phyloP scores from a whole-genome alignment of 1,284 basidiomycete genomes.

The Psilocybe mexicana region DNA sequence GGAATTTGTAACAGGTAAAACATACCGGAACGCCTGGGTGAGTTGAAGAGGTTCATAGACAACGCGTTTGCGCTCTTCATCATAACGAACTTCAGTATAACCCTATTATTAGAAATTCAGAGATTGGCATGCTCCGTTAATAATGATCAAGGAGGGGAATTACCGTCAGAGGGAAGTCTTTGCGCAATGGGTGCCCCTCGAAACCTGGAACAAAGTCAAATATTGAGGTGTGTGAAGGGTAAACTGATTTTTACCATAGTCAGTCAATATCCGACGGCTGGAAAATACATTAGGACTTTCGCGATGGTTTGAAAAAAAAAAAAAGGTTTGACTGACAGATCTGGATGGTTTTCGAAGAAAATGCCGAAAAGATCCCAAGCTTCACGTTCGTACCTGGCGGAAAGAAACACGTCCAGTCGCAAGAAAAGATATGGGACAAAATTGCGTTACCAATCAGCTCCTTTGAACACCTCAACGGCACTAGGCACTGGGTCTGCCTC shows the following conservation, averaged over 20 bases:
- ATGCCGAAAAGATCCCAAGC: conserved; percentile 98
- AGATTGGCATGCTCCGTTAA: neutral
- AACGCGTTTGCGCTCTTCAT: conserved; percentile 98
- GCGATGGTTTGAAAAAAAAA: neutral
- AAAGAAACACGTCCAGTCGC: conserved; percentile 12
- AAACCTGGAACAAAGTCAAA: conserved; percentile 61
- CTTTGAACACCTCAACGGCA: conserved; percentile 76
- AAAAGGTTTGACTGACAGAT: conserved; percentile 64
- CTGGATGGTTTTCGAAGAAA: conserved; percentile 96
- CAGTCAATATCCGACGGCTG: conserved; percentile 94
- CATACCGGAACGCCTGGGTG: conserved; percentile 95
- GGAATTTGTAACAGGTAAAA: conserved; percentile 1
- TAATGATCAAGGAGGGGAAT: conserved; percentile 25
- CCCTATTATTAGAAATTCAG: conserved; percentile 50
- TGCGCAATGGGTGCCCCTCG: conserved; percentile 96
- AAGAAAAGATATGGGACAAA: neutral
- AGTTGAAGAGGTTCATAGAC: conserved; percentile 98
- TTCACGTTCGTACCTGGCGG: conserved; percentile 88
- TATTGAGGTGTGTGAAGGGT: neutral
- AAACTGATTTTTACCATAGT: conserved; percentile 72
- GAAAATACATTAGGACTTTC: conserved; percentile 10
- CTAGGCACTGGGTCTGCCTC: conserved; percentile 96
- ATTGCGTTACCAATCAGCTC: conserved; percentile 88
- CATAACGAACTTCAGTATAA: conserved; percentile 97
- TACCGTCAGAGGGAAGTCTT: conserved; percentile 97